These are phyloP conservation scores for Phytomonas francai DNA, from an alignment of 208 protist species.

Conservation along the genomic window DNA sequence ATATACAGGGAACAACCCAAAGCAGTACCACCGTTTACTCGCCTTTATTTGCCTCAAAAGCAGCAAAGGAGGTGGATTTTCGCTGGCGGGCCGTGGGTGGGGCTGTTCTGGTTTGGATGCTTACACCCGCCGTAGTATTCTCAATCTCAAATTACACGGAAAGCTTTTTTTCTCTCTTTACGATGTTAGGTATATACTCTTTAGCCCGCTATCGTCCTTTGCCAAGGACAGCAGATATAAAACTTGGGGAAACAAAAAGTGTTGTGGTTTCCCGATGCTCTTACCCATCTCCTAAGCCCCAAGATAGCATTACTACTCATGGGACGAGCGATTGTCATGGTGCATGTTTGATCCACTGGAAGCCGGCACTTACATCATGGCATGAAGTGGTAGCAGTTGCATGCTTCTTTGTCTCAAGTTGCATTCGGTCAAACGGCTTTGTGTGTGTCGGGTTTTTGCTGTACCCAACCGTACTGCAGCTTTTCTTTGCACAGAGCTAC, in stretches of 20 bases:
- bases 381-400: conserved; percentile 26
- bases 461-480: conserved; percentile 52
- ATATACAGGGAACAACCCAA: not conserved
- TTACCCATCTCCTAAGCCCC: conserved; percentile 6
- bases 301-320: not conserved
- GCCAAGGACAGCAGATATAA: not conserved
- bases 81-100: conserved; percentile 34
- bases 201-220: conserved; percentile 26
- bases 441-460: conserved; percentile 46
- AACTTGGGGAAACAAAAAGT: not conserved
- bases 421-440: conserved; percentile 57
- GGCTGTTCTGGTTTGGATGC: conserved; percentile 40
- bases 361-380: not conserved
- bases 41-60: not conserved
- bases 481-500: conserved; percentile 12
- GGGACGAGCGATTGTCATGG: not conserved
- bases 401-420: conserved; percentile 40
- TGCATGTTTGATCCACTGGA: not conserved
- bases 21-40: not conserved
- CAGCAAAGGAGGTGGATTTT: not conserved
- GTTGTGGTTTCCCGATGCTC: not conserved
- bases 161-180: conserved; percentile 48
- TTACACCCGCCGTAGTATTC: conserved; percentile 65
- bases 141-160: conserved; percentile 74
- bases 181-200: conserved; percentile 51